Evolutionary conservation across 208 protist genomes (phyloP), one percentile per base, ranked within the genome.

Genomic region (Herpetomonas samuelpessoai): DNA sequence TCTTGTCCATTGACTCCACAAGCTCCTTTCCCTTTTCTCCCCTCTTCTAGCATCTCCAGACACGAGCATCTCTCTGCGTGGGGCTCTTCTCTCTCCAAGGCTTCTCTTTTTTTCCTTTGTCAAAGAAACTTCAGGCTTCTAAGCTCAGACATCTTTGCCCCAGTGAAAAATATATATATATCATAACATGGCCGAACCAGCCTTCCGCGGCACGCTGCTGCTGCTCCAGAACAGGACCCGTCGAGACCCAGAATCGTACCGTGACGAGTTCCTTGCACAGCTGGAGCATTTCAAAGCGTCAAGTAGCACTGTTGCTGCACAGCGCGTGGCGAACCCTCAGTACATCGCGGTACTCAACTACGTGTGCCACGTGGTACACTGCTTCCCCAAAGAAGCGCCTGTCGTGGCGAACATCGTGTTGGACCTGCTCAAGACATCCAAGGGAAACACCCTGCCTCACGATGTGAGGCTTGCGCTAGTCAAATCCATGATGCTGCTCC

Each of bases 141-240:
- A n/a, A n/a, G n/a, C n/a, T n/a, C n/a, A n/a, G n/a, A n/a, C n/a
- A n/a, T n/a, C n/a, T n/a, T n/a, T n/a, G n/a, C n/a, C n/a, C n/a
- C n/a, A n/a, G n/a, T n/a, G n/a, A n/a, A n/a, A n/a, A n/a, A n/a
- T n/a, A n/a, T n/a, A n/a, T n/a, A n/a, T n/a, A n/a, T n/a, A n/a
- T n/a, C n/a, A n/a, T n/a, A n/a, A n/a, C n/a, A n/a, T n/a, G n/a
- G n/a, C n/a, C 18, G 84, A 94, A 27, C 63, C 75, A n/a, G 86
- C 85, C 3, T 96, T 96, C 55, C 74, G 81, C 14, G 91, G 91
- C 3, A 97, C 96, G 39, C 76, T 99, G 35, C 73, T 97, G 60
- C 76, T 97, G 51, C 76, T 99, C 26, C 98, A 99, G 75, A 98
- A 98, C 67, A 73, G 93, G 6, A 97, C 95, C 6, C 96, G 97